A percentile compares a stretch with the other conserved stretches of the same genome.
Conservation (phyloP, 2,329 filamentous ascomycete species). For the Venturia effusa region DNA sequence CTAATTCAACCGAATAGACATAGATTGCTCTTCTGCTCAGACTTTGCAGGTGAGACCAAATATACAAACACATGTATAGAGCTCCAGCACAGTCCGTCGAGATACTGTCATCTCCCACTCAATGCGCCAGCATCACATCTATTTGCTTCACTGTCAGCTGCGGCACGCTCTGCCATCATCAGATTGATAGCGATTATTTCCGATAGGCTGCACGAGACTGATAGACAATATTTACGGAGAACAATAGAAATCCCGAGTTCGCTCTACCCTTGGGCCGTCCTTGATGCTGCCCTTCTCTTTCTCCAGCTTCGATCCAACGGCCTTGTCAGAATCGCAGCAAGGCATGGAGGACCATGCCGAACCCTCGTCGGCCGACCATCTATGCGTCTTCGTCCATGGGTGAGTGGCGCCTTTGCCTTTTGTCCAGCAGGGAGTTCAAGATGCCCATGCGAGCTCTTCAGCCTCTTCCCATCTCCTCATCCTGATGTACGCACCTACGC, state of each 20-base stretch:
- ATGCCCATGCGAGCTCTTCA: not conserved
- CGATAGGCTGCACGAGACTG: not conserved
- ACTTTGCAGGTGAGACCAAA: too few species aligned
- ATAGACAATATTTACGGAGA: not conserved
- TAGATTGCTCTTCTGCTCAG: too few species aligned
- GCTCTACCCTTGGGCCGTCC: not conserved
- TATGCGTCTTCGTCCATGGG: constrained; percentile 9
- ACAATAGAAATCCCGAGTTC: not conserved
- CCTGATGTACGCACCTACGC: not conserved
- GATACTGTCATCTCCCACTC: not conserved
- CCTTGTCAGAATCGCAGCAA: not conserved
- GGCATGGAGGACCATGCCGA: constrained; percentile 2
- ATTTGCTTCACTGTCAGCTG: not conserved
- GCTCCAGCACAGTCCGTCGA: not conserved
- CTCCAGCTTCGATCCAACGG: constrained; percentile 3
- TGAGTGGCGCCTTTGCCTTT: not conserved
- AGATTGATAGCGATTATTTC: not conserved
- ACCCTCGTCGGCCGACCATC: constrained; percentile 3
- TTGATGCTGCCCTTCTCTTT: constrained; percentile 1
- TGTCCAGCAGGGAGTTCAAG: not conserved
- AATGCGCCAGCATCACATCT: not conserved
- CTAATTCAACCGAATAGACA: too few species aligned
- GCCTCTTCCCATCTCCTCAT: not conserved
- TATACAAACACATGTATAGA: not conserved
- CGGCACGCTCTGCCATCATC: not conserved